Percentiles rank a stretch among this genome's conserved stretches.
Conservation (phyloP, 306 rosid genomes). For the Acacia crassicarpa region DNA sequence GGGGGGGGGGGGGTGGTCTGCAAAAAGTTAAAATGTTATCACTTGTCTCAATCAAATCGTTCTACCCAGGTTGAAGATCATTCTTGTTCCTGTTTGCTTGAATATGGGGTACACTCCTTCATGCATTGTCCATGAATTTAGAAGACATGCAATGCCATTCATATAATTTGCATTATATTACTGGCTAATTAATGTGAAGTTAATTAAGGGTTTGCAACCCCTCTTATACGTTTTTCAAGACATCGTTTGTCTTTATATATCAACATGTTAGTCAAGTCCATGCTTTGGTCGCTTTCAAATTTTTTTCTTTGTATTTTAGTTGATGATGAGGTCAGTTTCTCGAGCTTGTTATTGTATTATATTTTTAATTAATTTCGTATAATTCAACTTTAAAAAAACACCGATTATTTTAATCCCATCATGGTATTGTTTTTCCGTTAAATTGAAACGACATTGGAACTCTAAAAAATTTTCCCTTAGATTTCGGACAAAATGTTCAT, state of each 20-base stretch:
- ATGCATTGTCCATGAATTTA: constrained; percentile 7
- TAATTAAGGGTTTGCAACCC: not conserved
- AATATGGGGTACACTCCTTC: constrained; percentile 16
- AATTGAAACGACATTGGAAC: not conserved
- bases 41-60: constrained; percentile 57
- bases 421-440: not conserved
- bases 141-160: not conserved
- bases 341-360: not conserved
- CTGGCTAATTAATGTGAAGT: constrained; percentile 15
- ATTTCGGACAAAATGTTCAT: not conserved
- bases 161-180: not conserved
- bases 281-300: constrained; percentile 30
- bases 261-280: constrained; percentile 14
- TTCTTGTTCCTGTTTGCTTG: constrained; percentile 8
- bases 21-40: constrained; percentile 16
- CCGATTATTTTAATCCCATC: not conserved
- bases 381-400: not conserved
- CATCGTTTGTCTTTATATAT: constrained; percentile 13
- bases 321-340: constrained; percentile 25
- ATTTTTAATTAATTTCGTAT: not conserved
- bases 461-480: not conserved
- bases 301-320: not conserved
- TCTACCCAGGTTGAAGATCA: constrained; percentile 40
- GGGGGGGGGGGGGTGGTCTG: constrained; percentile 31
- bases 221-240: not conserved